These are phyloP conservation scores for Penicillium paxilli DNA, from an alignment of 495 filamentous ascomycete species.

Conservation along the genomic window DNA sequence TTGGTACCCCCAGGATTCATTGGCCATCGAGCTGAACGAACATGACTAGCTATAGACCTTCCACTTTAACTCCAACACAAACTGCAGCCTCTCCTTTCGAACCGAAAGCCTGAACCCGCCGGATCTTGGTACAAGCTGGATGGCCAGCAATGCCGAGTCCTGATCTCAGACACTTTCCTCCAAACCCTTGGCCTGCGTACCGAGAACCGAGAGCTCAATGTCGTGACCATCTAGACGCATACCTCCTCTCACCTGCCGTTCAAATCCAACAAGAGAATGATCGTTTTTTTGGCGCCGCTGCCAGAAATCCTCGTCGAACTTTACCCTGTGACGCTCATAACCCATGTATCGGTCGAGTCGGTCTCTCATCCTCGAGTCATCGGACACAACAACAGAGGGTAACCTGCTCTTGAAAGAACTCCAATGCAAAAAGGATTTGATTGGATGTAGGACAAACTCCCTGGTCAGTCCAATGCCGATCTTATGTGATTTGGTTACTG, in stretches of 20 bases:
- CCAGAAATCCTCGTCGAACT: conserved; percentile 40
- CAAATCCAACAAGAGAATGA: not conserved
- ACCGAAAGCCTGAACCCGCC: too few species aligned
- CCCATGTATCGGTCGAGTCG: conserved; percentile 31
- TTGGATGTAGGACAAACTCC: conserved; percentile 27
- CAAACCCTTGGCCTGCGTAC: conserved; percentile 3
- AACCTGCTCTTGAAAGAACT: conserved; percentile 11
- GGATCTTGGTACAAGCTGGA: too few species aligned
- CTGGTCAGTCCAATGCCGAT: conserved; percentile 22
- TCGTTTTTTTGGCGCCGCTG: conserved; percentile 25
- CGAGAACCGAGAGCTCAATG: not conserved
- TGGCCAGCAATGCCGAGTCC: not conserved
- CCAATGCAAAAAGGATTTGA: conserved; percentile 14
- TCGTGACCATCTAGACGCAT: not conserved
- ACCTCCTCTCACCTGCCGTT: not conserved
- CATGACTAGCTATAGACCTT: too few species aligned
- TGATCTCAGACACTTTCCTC: not conserved
- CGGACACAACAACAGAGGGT: conserved; percentile 14
- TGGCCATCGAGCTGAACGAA: too few species aligned
- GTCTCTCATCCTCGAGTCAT: conserved; percentile 22
- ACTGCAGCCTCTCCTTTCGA: too few species aligned
- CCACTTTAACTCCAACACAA: too few species aligned
- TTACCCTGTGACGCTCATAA: conserved; percentile 18
- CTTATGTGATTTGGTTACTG: conserved; percentile 24
- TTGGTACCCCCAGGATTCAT: too few species aligned